Conservation (phyloP, 495 filamentous ascomycete species). For the Aspergillus indologenus region DNA sequence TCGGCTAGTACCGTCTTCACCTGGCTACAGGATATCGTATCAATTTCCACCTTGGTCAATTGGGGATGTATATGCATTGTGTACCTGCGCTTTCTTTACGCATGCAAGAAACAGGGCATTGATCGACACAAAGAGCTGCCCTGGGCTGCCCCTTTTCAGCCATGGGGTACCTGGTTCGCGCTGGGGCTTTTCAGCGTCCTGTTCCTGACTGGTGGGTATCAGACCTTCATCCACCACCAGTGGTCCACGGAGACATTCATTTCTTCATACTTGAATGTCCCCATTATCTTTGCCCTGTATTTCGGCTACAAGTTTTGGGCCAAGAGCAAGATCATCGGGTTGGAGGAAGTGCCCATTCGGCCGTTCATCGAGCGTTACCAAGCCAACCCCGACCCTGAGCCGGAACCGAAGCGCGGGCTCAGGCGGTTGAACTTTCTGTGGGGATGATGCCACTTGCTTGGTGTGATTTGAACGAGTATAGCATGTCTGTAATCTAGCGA, state of each 20-base stretch:
- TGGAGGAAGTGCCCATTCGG: neutral
- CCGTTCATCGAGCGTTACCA: neutral
- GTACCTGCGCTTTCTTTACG: constrained; percentile 55
- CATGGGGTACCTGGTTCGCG: constrained; percentile 25
- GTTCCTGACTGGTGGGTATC: constrained; percentile 57
- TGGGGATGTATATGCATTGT: constrained; percentile 54
- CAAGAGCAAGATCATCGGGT: neutral
- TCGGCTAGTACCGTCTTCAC: constrained; percentile 31
- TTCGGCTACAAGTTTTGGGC: constrained; percentile 49
- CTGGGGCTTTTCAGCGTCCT: constrained; percentile 45
- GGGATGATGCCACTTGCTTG: neutral
- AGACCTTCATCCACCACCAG: constrained; percentile 54
- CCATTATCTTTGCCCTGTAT: constrained; percentile 50
- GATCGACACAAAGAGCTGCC: constrained; percentile 37
- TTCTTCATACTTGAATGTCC: constrained; percentile 46
- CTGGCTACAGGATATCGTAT: constrained; percentile 56
- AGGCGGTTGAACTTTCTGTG: neutral
- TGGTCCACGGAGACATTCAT: constrained; percentile 32
- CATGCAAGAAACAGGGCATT: constrained; percentile 45
- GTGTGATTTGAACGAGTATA: neutral
- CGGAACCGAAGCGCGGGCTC: neutral
- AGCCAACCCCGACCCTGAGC: neutral
- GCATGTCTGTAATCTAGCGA: neutral
- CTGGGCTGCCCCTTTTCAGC: constrained; percentile 50
- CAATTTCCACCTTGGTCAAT: constrained; percentile 49